A percentile compares a stretch with the other conserved stretches of the same genome.
phyloP scores from a whole-genome alignment of 768 basidiomycete genomes.

The Mycena kentingensis region DNA sequence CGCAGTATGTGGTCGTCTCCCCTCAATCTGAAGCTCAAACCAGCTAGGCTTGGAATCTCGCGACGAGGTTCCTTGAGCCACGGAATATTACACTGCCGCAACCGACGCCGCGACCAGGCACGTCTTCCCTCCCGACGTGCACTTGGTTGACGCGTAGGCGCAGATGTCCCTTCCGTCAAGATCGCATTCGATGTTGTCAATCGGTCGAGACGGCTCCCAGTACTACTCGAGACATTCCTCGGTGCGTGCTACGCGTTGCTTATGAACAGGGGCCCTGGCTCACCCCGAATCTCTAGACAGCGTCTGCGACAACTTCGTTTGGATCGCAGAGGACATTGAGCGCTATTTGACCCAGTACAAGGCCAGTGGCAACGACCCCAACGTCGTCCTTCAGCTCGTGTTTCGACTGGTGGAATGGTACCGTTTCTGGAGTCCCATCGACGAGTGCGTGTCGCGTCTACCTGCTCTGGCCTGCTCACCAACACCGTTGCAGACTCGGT shows the following conservation, averaged over 20 bases:
- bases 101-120: background rate
- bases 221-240: constrained; percentile 70
- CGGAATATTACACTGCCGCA: constrained; percentile 39
- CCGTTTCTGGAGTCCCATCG: constrained; percentile 68
- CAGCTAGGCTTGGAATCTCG: constrained; percentile 60
- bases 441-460: constrained; percentile 50
- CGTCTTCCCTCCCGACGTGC: background rate
- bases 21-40: constrained; percentile 4
- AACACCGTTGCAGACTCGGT: constrained; percentile 52
- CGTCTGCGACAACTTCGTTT: constrained; percentile 56
- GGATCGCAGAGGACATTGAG: constrained; percentile 63
- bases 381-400: constrained; percentile 55
- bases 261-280: background rate
- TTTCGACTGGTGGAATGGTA: constrained; percentile 71
- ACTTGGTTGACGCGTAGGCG: constrained; percentile 6
- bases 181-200: constrained; percentile 61
- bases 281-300: constrained; percentile 51
- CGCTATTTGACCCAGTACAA: constrained; percentile 62
- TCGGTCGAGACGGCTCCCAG: constrained; percentile 59
- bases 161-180: constrained; percentile 52
- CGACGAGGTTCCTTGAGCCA: constrained; percentile 57
- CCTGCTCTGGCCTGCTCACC: background rate
- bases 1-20: constrained; percentile 41
- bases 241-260: constrained; percentile 43
- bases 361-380: constrained; percentile 47